phyloP scores from a whole-genome alignment of 768 basidiomycete species.

The Melanogaster broomeanus region DNA sequence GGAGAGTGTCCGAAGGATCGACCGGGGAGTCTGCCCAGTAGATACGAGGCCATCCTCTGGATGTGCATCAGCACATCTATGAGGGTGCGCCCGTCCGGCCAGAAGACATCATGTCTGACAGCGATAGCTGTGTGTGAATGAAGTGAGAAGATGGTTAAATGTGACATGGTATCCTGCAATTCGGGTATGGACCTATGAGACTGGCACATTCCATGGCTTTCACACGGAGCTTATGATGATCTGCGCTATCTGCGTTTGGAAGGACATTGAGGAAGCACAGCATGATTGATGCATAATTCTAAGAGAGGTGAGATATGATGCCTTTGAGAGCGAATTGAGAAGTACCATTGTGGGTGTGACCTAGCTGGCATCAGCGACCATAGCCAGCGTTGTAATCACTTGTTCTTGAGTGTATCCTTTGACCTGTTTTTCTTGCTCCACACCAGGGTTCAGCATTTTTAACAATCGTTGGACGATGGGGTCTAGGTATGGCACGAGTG shows the following conservation, averaged over 20 bases:
- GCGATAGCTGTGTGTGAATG: constrained; percentile 66
- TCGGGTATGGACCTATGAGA: constrained; percentile 67
- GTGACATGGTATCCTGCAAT: not conserved
- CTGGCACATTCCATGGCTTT: constrained; percentile 94
- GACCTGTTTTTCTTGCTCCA: constrained; percentile 41
- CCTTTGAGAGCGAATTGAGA: constrained; percentile 8
- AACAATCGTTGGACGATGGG: constrained; percentile 66
- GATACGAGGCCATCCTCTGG: constrained; percentile 55
- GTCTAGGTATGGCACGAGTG: constrained; percentile 76
- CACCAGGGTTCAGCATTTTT: constrained; percentile 58
- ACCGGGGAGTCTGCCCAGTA: constrained; percentile 55
- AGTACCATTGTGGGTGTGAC: constrained; percentile 69
- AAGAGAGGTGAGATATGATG: constrained; percentile 6
- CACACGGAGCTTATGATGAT: constrained; percentile 67
- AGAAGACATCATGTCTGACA: constrained; percentile 78
- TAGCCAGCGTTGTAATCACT: constrained; percentile 83
- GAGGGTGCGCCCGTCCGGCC: constrained; percentile 70
- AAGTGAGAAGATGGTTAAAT: not conserved
- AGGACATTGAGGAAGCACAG: constrained; percentile 77
- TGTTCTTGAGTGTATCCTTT: constrained; percentile 82
- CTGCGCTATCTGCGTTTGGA: constrained; percentile 64
- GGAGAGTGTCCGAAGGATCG: constrained; percentile 72
- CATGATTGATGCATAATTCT: constrained; percentile 83
- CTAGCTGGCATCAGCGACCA: constrained; percentile 88
- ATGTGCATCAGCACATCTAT: constrained; percentile 74